Evolutionary conservation across 805 yeast species (phyloP).

Genomic region (Nakazawaea ishiwadae): DNA sequence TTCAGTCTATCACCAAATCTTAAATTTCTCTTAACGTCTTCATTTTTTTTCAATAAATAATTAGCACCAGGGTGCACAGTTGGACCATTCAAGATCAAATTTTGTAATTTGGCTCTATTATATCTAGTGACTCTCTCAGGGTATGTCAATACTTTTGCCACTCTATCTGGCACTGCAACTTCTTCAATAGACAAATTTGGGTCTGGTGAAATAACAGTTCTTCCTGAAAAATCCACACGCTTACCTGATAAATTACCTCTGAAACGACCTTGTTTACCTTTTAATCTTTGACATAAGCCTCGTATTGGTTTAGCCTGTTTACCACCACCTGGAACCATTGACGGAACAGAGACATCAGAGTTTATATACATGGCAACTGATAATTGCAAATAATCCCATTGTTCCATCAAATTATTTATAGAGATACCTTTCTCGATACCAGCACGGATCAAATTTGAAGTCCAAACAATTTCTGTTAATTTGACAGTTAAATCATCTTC

Average conservation of each 20-base stretch:
- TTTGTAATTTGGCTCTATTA: conserved; percentile 73
- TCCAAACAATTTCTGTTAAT: conserved; percentile 94
- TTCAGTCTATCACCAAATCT: conserved; percentile 82
- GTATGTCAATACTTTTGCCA: conserved; percentile 91
- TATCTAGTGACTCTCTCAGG: conserved; percentile 93
- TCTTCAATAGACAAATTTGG: conserved; percentile 93
- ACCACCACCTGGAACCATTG: conserved; percentile 56
- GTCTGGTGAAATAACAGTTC: conserved; percentile 98
- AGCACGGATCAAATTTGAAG: conserved; percentile 88
- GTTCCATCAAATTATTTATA: conserved; percentile 92
- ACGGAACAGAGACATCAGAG: conserved; percentile 86
- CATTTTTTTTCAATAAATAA: conserved; percentile 77
- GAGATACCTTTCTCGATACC: conserved; percentile 95
- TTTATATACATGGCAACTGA: conserved; percentile 97
- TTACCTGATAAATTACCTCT: conserved; percentile 98
- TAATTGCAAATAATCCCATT: conserved; percentile 95
- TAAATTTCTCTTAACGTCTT: conserved; percentile 80
- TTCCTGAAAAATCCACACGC: conserved; percentile 96
- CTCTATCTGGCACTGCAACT: conserved; percentile 97
- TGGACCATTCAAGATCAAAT: conserved; percentile 79
- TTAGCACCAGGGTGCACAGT: conserved; percentile 94
- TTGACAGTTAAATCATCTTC: conserved; percentile 98
- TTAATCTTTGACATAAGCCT: conserved; percentile 94
- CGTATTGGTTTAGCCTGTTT: conserved; percentile 75
- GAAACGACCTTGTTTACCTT: conserved; percentile 98